Base-by-base conservation (phyloP, 169 alveolate genomes). In the Babesia bigemina region DNA sequence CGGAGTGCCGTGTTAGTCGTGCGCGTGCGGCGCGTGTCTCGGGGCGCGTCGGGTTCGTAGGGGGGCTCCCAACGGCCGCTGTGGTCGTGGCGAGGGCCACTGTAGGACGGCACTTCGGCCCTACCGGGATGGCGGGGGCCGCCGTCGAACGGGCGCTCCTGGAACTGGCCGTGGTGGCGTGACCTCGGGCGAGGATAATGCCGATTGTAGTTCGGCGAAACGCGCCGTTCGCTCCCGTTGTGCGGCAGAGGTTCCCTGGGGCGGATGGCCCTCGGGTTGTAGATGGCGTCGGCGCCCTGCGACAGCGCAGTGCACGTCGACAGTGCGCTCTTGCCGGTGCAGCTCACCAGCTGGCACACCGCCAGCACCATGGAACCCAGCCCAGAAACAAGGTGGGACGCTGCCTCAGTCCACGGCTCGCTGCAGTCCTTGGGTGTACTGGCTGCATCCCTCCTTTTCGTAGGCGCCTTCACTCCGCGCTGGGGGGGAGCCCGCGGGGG, bases 321-420 rank as follows among this genome's bases (percentile, higher is more conserved):
- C 26, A 81, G 22, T 9, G 73, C 78, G 14, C 48, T 72, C 22
- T 58, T 61, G 22, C 88, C 88, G 8, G 88, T 81, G 28, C 67
- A 17, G 42, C 75, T 72, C 21, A 81, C 57, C 10, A 73, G 49
- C 53, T 81, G 66, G 73, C 88, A 70, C 42, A 56, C 52, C 4
- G 88, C 85, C 17, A 81, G 70, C 36, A 53, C 85, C 53, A 81
- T 36, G 33, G 81, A 71, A 24, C 79, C 88, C 8, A 81, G 13
- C 0, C 88, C 88, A 0, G 58, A 19, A 26, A 60, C 29, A 4
- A 81, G 61, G 42, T 81, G 79, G 16, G 47, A 61, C 28, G 47
- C 62, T 2, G 88, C 70, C n/a, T 52, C 61, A 44, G 21, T 49
- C 74, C 78, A 79, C 22, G 63, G 74, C 28, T 65, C 60, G 8